These are phyloP conservation scores for Neofusicoccum sp. DNA, from an alignment of 2,329 filamentous ascomycete genomes.

Conservation along the genomic window DNA sequence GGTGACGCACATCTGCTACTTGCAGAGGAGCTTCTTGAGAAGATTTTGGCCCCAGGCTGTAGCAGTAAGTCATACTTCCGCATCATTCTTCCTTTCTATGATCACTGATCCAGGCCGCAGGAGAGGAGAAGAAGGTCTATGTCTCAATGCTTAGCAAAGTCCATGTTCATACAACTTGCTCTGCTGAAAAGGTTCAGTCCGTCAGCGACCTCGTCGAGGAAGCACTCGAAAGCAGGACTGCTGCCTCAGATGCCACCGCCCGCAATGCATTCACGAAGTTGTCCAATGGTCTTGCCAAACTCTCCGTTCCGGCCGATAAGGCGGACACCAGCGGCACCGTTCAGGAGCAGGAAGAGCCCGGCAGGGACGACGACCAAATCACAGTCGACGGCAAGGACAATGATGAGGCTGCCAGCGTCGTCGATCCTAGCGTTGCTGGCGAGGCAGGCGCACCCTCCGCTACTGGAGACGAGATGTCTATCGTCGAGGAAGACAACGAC, in stretches of 20 bases:
- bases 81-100: constrained; percentile 20
- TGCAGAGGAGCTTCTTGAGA: constrained; percentile 73
- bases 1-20: constrained; percentile 79
- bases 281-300: constrained; percentile 49
- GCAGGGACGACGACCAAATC: background rate
- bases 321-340: constrained; percentile 21
- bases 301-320: constrained; percentile 37
- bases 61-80: constrained; percentile 55
- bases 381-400: background rate
- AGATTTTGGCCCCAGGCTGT: constrained; percentile 61
- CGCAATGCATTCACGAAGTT: constrained; percentile 57
- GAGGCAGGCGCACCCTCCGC: background rate
- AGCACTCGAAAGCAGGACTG: constrained; percentile 49
- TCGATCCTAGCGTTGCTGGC: background rate
- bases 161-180: constrained; percentile 67
- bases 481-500: constrained; percentile 19
- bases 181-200: constrained; percentile 31
- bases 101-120: constrained; percentile 45
- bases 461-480: background rate
- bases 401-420: constrained; percentile 20
- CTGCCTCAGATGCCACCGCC: constrained; percentile 51
- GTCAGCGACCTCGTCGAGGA: constrained; percentile 48
- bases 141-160: constrained; percentile 79
- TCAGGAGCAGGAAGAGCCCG: constrained; percentile 19
- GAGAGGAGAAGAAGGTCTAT: constrained; percentile 83